Base-by-base conservation (phyloP, 2,329 filamentous ascomycete species). In the Aspergillus jensenii region DNA sequence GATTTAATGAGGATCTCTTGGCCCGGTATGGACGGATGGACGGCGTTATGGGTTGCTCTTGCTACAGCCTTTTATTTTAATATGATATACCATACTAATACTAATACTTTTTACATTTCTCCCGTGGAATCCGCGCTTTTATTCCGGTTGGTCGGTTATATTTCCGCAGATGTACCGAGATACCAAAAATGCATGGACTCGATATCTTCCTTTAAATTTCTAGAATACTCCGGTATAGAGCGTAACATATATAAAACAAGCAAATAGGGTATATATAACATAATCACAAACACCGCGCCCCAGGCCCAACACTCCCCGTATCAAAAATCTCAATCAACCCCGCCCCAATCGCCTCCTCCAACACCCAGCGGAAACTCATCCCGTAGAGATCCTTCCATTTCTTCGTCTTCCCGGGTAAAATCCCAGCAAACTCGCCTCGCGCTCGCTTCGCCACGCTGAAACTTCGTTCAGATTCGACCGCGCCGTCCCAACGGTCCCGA, bases 401-500 rank as follows among this genome's bases (percentile, higher is more conserved):
- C 71, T 82, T 86, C 15, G 85, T 87, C 64, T 80, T 79, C 0
- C 84, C 84, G 0, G 84, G 83, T 43, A 87, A 63, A 6, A 76
- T 76, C 0, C 83, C 84, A 2, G 73, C 73, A 66, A 81, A 84
- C 61, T 87, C 84, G 0, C 85, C 83, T 50, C 84, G 74, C 11
- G 78, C 76, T 50, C 79, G 77, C 68, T 85, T 86, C 31, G 81
- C 80, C 44, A 75, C 68, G 25, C 78, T 78, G 31, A 78, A 75
- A 19, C 72, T 72, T 51, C 71, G 75, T 15, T 77, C 73, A 4
- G 73, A 73, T 40, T 81, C 77, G 4, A 85, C 74, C 7, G 84
- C 84, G n/a, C 85, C 86, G 59, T 88, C 82, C 86, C 86, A 88
- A 19, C 83, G 81, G 67, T 88, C 85, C 23, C 77, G 77, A 7